Evolutionary conservation across 192 early-diverging fungal genomes (phyloP).

Genomic region (Coemansia sp.): DNA sequence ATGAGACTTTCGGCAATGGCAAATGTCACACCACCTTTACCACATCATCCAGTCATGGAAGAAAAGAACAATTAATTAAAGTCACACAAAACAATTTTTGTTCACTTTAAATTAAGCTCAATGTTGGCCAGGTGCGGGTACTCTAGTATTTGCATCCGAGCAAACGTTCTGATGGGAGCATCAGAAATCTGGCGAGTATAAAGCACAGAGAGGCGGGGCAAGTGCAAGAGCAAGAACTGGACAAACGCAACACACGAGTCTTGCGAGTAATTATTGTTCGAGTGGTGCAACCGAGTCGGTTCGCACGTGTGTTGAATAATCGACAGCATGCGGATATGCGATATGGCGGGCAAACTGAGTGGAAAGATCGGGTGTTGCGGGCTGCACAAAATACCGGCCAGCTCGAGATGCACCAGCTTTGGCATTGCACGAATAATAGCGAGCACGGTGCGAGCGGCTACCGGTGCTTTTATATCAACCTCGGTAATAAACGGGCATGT

Average conservation of each 20-base stretch:
- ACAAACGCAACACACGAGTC: not conserved
- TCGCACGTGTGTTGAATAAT: not conserved
- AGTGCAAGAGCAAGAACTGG: not conserved
- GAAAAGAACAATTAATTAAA: not conserved
- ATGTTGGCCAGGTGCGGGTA: not conserved
- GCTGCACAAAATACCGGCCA: not conserved
- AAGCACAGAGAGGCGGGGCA: not conserved
- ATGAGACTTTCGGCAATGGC: constrained; percentile 1
- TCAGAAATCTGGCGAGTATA: not conserved
- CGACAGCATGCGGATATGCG: not conserved
- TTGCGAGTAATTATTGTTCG: not conserved
- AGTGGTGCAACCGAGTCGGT: not conserved
- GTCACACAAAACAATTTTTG: not conserved
- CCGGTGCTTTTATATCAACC: not conserved
- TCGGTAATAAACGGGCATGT: constrained; percentile 1
- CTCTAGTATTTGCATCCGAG: not conserved
- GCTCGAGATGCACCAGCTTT: not conserved
- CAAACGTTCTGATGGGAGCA: not conserved
- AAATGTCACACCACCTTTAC: not conserved
- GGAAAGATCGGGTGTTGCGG: not conserved
- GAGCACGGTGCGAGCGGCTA: not conserved
- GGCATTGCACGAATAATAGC: not conserved
- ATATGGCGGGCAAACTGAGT: too few species aligned
- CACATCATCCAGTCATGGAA: not conserved
- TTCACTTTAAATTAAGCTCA: not conserved